A percentile compares a stretch with the other conserved stretches of the same genome.
Evolutionary conservation across 2,329 filamentous ascomycete species (phyloP).

Genomic region (Aspergillus sojae): DNA sequence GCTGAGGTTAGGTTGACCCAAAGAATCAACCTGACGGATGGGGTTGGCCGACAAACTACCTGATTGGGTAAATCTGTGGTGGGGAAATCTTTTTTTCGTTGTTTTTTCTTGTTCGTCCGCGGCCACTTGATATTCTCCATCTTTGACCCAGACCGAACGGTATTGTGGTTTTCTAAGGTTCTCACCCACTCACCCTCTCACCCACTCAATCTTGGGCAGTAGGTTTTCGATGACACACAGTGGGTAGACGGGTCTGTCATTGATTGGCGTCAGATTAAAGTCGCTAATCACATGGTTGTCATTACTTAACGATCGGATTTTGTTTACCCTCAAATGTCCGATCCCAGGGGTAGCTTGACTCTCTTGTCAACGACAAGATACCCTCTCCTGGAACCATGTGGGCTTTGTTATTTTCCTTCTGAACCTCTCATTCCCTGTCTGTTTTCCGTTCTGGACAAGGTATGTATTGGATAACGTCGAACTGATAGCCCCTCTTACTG

Average conservation of each 20-base stretch:
- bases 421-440: not conserved
- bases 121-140: not conserved
- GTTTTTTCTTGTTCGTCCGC: not conserved
- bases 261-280: conserved; percentile 1
- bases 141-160: not conserved
- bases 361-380: not conserved
- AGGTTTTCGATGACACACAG: conserved; percentile 7
- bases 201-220: not conserved
- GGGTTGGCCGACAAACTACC: conserved; percentile 10
- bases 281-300: conserved; percentile 1
- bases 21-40: conserved; percentile 10
- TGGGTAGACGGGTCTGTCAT: not conserved
- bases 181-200: not conserved
- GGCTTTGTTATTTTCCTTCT: not conserved
- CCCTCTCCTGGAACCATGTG: conserved; percentile 2
- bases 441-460: not conserved
- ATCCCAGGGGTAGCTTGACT: conserved; percentile 3
- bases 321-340: not conserved
- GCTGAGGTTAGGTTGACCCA: conserved; percentile 11
- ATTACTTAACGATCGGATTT: conserved; percentile 5
- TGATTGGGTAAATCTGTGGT: conserved; percentile 5
- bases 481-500: not conserved
- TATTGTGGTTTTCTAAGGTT: conserved; percentile 7
- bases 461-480: not conserved
- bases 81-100: not conserved